Evolutionary conservation across 2,329 filamentous ascomycete species (phyloP).

Genomic region (Colletotrichum orbiculare): DNA sequence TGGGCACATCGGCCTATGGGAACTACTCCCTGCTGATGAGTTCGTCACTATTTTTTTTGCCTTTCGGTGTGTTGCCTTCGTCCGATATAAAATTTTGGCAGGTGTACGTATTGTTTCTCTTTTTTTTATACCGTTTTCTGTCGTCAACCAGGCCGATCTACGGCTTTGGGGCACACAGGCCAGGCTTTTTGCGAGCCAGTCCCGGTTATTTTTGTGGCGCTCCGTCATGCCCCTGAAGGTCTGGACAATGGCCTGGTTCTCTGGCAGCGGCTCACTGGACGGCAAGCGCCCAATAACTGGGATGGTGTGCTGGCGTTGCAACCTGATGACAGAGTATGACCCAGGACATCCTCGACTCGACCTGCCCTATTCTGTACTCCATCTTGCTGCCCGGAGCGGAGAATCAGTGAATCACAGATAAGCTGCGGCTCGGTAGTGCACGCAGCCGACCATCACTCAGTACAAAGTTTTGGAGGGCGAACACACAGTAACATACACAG

Average conservation of each 20-base stretch:
- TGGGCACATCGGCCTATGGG: constrained; percentile 4
- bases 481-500: constrained; percentile 18
- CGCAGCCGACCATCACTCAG: neutral
- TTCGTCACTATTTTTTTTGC: constrained; percentile 26
- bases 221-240: constrained; percentile 7
- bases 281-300: constrained; percentile 12
- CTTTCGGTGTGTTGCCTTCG: constrained; percentile 10
- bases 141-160: constrained; percentile 19
- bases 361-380: neutral
- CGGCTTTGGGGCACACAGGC: constrained; percentile 4
- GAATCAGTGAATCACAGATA: constrained; percentile 13
- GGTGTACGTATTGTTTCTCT: neutral
- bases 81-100: no score
- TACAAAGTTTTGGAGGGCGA: neutral
- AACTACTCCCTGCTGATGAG: constrained; percentile 14
- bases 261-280: constrained; percentile 13
- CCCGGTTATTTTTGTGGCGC: constrained; percentile 27
- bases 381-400: constrained; percentile 27
- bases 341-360: constrained; percentile 23
- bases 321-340: constrained; percentile 27
- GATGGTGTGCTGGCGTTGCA: constrained; percentile 30
- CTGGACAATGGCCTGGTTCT: constrained; percentile 32
- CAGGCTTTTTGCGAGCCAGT: constrained; percentile 21
- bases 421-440: neutral
- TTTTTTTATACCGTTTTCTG: neutral